Conservation (phyloP, 768 basidiomycete species). For the Piloderma croceum region DNA sequence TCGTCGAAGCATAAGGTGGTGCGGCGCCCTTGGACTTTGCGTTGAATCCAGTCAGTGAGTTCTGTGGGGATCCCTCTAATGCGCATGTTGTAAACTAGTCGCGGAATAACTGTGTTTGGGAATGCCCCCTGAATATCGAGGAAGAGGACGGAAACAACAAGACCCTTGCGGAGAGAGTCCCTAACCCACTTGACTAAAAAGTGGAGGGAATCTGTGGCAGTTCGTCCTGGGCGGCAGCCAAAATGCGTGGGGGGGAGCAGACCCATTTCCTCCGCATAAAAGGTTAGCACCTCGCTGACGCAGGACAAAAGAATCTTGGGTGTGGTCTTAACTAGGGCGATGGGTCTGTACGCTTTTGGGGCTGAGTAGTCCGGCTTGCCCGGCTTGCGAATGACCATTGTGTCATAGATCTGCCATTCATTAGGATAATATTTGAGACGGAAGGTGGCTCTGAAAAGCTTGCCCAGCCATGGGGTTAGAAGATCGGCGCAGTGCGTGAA, state of each 20-base stretch:
- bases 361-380: slow-evolving; percentile 27
- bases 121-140: slow-evolving; percentile 6
- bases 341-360: slow-evolving; percentile 29
- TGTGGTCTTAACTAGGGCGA: slow-evolving; percentile 22
- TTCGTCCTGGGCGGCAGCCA: slow-evolving; percentile 9
- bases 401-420: slow-evolving; percentile 22
- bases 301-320: not conserved
- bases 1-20: slow-evolving; percentile 22
- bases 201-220: slow-evolving; percentile 12
- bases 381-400: slow-evolving; percentile 29
- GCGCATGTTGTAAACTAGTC: slow-evolving; percentile 10
- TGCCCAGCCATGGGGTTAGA: slow-evolving; percentile 20
- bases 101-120: slow-evolving; percentile 1
- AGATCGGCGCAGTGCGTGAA: slow-evolving; percentile 21
- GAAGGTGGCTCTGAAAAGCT: slow-evolving; percentile 26
- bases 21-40: not conserved
- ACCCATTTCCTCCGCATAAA: not conserved
- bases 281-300: not conserved
- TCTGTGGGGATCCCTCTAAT: slow-evolving; percentile 5
- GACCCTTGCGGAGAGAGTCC: slow-evolving; percentile 9
- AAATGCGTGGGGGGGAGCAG: slow-evolving; percentile 10
- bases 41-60: slow-evolving; percentile 8
- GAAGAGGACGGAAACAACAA: slow-evolving; percentile 4
- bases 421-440: slow-evolving; percentile 22
- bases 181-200: slow-evolving; percentile 10